A percentile compares a stretch with the other conserved stretches of the same genome.
Evolutionary conservation across 208 protist genomes (phyloP).

Genomic region (Zelonia costaricensis): DNA sequence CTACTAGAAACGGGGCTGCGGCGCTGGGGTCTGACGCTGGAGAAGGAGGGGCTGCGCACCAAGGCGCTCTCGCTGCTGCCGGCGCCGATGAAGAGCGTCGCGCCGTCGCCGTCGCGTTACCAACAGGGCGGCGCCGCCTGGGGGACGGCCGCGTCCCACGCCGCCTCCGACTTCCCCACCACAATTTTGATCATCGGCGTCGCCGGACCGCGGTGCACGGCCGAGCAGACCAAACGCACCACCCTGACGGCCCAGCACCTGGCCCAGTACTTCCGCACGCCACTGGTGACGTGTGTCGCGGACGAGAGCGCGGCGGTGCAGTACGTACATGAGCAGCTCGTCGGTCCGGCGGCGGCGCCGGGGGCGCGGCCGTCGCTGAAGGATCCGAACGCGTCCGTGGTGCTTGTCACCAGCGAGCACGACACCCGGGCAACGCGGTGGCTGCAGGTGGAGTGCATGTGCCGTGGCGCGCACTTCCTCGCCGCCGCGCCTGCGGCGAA

Average conservation of each 20-base stretch:
- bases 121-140: neutral
- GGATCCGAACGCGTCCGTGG: constrained; percentile 58
- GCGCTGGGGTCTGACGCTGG: constrained; percentile 71
- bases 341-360: neutral
- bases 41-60: constrained; percentile 37
- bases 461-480: constrained; percentile 66
- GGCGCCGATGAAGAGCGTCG: constrained; percentile 39
- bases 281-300: constrained; percentile 33
- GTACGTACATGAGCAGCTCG: constrained; percentile 57
- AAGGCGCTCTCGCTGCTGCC: constrained; percentile 65
- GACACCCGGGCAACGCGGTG: constrained; percentile 69
- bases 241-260: constrained; percentile 54
- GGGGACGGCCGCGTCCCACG: neutral
- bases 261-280: constrained; percentile 56
- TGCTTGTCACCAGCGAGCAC: constrained; percentile 63
- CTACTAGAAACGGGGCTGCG: constrained; percentile 43
- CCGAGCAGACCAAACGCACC: constrained; percentile 42
- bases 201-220: constrained; percentile 37
- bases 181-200: constrained; percentile 66
- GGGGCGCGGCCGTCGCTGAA: constrained; percentile 15
- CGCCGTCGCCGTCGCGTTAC: too few species aligned
- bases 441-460: constrained; percentile 80
- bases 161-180: constrained; percentile 59
- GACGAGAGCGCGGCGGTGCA: constrained; percentile 61
- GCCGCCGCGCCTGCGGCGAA: constrained; percentile 41